Percentiles rank a stretch among this genome's conserved stretches.
These are phyloP conservation scores for Achlya hypogyna DNA, from an alignment of 352 stramenopile genomes.

Conservation along the genomic window DNA sequence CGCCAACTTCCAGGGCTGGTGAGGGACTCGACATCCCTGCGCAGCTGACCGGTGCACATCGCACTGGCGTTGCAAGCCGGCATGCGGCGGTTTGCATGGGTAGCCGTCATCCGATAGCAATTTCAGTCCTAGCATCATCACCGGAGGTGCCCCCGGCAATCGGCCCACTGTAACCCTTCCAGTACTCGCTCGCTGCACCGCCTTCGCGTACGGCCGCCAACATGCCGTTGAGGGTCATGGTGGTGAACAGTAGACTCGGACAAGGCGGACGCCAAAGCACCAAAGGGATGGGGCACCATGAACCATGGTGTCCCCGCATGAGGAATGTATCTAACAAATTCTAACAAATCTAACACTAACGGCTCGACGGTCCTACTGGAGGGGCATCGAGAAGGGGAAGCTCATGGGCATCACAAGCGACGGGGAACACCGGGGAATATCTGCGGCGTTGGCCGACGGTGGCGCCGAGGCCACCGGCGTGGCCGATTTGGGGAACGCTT, in stretches of 20 bases:
- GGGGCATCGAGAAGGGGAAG: conserved; percentile 1
- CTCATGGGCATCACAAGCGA: not conserved
- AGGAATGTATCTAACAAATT: conserved; percentile 8
- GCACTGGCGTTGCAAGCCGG: too few species aligned
- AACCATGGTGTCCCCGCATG: not conserved
- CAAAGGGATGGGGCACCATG: not conserved
- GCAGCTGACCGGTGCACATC: too few species aligned
- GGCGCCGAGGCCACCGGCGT: not conserved
- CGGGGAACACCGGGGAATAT: not conserved
- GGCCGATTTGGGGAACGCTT: not conserved
- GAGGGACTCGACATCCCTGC: too few species aligned
- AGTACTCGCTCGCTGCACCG: not conserved
- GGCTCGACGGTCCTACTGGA: not conserved
- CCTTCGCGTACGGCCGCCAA: not conserved
- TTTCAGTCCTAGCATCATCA: not conserved
- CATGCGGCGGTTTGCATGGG: too few species aligned
- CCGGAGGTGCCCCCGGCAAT: not conserved
- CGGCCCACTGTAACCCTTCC: too few species aligned
- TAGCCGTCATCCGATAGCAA: not conserved
- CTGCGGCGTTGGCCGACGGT: not conserved
- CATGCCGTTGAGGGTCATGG: not conserved
- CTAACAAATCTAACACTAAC: not conserved
- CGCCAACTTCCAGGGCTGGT: too few species aligned
- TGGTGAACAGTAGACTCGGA: not conserved
- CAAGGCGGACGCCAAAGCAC: not conserved